These are phyloP conservation scores for Dillenia turbinata DNA, from an alignment of 164 flowering plant genomes.

Conservation along the genomic window DNA sequence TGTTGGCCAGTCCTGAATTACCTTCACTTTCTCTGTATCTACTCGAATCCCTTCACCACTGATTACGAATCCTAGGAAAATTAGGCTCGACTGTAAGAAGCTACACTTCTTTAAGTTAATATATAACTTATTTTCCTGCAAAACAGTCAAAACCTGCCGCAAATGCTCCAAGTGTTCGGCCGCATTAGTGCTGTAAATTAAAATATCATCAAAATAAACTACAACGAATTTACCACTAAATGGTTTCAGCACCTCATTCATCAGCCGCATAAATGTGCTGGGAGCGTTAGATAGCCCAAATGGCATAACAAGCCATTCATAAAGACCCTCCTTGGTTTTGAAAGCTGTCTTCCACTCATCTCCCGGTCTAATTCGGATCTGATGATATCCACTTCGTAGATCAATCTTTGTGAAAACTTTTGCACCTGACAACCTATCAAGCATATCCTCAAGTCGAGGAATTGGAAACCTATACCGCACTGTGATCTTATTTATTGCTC, in stretches of 20 bases:
- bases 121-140: no score
- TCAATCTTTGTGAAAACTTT: background rate
- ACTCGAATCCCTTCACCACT: no score
- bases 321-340: conserved; percentile 1
- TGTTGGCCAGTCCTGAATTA: no score
- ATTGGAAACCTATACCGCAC: background rate
- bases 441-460: background rate
- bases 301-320: background rate
- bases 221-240: conserved; percentile 2
- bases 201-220: background rate
- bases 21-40: no score
- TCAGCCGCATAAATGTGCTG: conserved; percentile 3
- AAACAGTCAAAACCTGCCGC: no score
- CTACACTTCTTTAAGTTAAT: no score
- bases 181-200: background rate
- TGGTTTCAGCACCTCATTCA: background rate
- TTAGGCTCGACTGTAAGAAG: no score
- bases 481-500: conserved; percentile 8
- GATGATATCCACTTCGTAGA: conserved; percentile 1
- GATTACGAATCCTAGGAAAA: no score
- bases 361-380: background rate
- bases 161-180: no score
- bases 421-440: background rate
- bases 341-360: conserved; percentile 2
- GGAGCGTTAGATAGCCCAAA: background rate